Evolutionary conservation across 1,284 basidiomycete species (phyloP), one percentile per base, ranked within the genome.

Genomic region (Phlebopus sp.): DNA sequence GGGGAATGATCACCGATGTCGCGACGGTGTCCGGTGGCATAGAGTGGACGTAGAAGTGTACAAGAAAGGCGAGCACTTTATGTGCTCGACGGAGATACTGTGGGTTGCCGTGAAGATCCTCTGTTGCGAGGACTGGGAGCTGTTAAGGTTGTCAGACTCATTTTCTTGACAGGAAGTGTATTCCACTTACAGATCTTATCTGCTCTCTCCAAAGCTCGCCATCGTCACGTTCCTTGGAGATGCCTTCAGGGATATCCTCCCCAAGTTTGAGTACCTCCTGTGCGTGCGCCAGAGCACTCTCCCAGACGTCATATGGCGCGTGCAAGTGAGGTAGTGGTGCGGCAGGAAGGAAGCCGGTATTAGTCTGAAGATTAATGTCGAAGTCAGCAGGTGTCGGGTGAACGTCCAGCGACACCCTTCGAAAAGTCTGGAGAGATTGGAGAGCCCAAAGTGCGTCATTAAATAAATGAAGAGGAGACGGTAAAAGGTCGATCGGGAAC

Each of bases 31-130:
- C 59, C 0, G 70, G 66, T 13, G 83, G 83, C 42, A 81, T 78
- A 1, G 88, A 90, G 69, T 97, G 93, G 35, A 86, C 84, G 69
- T 93, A 98, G 63, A 90, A 92, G 69, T 94, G 90, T 25, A 89
- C 78, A 27, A 97, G 77, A 77, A 89, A 97, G 9, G 93, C 81
- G 41, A 98, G 79, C 41, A 97, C 90, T 59, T 90, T 75, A 68
- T 97, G 92, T 2, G 91, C 93, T 41, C 95, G 81, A 50, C 95
- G 85, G 8, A 91, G 76, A 36, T 75, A 68, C 13, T 82, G 79
- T 34, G 79, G 66, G 54, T 86, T 76, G 27, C 62, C 59, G 18
- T 73, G 69, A 23, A 92, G 74, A 8, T 64, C 58, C 19, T 72
- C 69, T 3, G 78, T 80, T 48, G 79, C 74, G 23, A 94, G 72